phyloP scores from a whole-genome alignment of 2,329 filamentous ascomycete genomes.

The Graphiopsis chlorocephala region DNA sequence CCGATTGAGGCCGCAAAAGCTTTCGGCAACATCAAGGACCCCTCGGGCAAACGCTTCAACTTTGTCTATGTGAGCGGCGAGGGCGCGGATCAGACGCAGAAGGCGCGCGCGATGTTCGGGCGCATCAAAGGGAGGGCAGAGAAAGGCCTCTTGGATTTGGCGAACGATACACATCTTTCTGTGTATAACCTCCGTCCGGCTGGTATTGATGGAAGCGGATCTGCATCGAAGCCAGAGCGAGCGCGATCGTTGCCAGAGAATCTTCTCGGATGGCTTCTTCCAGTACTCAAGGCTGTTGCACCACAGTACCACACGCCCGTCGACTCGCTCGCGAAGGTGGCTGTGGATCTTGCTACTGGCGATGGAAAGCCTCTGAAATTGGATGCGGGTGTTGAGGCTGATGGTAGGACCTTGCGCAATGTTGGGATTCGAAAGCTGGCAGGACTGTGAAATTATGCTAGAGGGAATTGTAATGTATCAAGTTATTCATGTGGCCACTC shows the following conservation, averaged over 20 bases:
- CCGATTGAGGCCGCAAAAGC: constrained; percentile 59
- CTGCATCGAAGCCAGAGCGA: constrained; percentile 9
- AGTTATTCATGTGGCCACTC: background rate
- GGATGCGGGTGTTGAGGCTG: constrained; percentile 36
- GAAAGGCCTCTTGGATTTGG: constrained; percentile 54
- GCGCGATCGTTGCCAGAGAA: constrained; percentile 24
- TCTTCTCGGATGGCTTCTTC: constrained; percentile 24
- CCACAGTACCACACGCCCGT: constrained; percentile 40
- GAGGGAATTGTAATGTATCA: background rate
- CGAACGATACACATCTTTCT: constrained; percentile 45
- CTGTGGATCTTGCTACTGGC: constrained; percentile 50
- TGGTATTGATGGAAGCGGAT: constrained; percentile 51
- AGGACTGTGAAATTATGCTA: background rate
- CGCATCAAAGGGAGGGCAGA: constrained; percentile 68
- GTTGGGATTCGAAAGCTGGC: constrained; percentile 41
- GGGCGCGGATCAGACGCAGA: constrained; percentile 58
- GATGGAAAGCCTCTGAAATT: constrained; percentile 43
- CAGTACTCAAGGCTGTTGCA: background rate
- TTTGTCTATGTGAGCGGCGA: constrained; percentile 70
- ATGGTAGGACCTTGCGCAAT: constrained; percentile 41
- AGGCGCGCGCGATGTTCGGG: constrained; percentile 57
- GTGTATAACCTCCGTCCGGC: constrained; percentile 59
- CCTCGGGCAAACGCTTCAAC: constrained; percentile 46
- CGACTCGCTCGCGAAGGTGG: constrained; percentile 46
- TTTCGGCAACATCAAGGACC: constrained; percentile 49